A percentile compares a stretch with the other conserved stretches of the same genome.
Evolutionary conservation across 805 yeast species (phyloP).

Genomic region (Pichia ethanolica): DNA sequence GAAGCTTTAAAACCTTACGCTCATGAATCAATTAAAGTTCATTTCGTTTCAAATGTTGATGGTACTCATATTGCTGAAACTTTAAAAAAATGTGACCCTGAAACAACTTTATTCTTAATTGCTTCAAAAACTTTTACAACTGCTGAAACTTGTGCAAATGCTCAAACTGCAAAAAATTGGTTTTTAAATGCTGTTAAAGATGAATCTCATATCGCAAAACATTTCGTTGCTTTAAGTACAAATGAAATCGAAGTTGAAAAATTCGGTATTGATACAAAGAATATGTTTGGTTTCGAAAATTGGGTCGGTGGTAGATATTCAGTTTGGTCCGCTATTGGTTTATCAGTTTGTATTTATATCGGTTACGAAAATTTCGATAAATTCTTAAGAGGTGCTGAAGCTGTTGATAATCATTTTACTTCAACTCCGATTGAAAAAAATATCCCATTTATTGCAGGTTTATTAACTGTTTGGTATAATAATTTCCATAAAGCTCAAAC

Average conservation of each 20-base stretch:
- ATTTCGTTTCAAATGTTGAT: conserved; percentile 96
- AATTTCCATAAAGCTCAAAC: conserved; percentile 98
- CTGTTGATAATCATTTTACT: conserved; percentile 86
- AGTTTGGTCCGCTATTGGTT: conserved; percentile 99
- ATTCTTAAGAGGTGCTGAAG: conserved; percentile 96
- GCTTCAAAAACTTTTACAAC: conserved; percentile 99
- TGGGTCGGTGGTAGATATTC: conserved; percentile 99
- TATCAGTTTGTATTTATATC: conserved; percentile 88
- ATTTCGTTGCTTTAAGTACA: conserved; percentile 94
- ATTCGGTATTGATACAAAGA: conserved; percentile 94
- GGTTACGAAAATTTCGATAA: conserved; percentile 91
- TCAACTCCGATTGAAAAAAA: conserved; percentile 81
- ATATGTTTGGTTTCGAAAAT: conserved; percentile 96
- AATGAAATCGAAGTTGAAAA: conserved; percentile 85
- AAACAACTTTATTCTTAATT: conserved; percentile 84
- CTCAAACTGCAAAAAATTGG: conserved; percentile 93
- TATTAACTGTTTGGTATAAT: conserved; percentile 96
- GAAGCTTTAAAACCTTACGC: conserved; percentile 92
- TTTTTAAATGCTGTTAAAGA: conserved; percentile 60
- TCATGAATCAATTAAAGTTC: conserved; percentile 65
- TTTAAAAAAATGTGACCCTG: conserved; percentile 69
- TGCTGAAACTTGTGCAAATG: conserved; percentile 96
- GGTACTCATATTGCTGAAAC: conserved; percentile 96
- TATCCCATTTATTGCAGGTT: conserved; percentile 90
- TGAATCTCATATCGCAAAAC: conserved; percentile 78